Percentiles rank a stretch among this genome's conserved stretches.
Evolutionary conservation across 75 land plant species (phyloP).

Genomic region (Chamaecyparis obtusa): DNA sequence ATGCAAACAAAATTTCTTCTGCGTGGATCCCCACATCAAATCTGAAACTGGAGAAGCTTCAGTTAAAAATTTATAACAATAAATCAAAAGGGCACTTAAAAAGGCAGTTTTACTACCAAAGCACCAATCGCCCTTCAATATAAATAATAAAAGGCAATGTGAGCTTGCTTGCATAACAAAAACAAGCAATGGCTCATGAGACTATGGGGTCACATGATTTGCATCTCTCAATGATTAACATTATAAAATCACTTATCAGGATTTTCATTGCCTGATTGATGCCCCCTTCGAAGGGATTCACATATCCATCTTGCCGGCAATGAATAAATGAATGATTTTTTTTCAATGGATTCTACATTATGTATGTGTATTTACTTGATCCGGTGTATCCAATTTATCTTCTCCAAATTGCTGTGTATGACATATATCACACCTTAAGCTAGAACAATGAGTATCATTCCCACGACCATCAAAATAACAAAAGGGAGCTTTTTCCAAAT

Average conservation of each 20-base stretch:
- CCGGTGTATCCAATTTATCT: neutral
- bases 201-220: neutral
- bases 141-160: neutral
- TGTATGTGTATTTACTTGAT: neutral
- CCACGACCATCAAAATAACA: constrained; percentile 33
- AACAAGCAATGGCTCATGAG: constrained; percentile 5
- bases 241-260: neutral
- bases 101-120: neutral
- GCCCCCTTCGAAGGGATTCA: neutral
- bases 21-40: neutral
- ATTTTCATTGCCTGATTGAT: neutral
- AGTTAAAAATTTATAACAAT: neutral
- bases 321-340: neutral
- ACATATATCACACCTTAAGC: constrained; percentile 4
- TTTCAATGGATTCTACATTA: neutral
- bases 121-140: neutral
- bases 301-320: neutral
- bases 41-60: neutral
- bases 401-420: constrained; percentile 2
- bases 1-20: neutral
- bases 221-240: constrained; percentile 4
- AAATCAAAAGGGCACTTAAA: neutral
- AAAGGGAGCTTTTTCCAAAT: constrained; percentile 40
- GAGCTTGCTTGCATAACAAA: neutral
- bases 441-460: constrained; percentile 30